phyloP scores from a whole-genome alignment of 2,329 filamentous ascomycete genomes.

The Fusarium newnesense region DNA sequence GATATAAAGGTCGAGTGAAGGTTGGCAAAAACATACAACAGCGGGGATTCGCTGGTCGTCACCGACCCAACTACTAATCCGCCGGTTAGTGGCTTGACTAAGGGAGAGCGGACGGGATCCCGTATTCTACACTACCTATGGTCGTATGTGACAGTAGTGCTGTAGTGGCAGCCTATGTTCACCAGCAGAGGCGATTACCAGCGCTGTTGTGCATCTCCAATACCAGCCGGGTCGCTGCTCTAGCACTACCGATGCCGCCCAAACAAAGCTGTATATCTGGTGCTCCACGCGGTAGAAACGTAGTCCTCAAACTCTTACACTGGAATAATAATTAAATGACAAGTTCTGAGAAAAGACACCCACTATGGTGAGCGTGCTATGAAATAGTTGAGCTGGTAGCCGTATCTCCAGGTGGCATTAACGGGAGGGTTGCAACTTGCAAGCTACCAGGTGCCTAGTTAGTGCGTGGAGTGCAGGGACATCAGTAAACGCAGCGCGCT shows the following conservation, averaged over 20 bases:
- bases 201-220: too few relatives aligned
- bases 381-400: neutral
- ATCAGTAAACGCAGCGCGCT: neutral
- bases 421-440: too few relatives aligned
- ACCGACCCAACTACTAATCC: slow-evolving; percentile 4
- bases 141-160: rapidly evolving
- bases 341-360: neutral
- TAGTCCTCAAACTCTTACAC: rapidly evolving
- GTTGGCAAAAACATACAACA: too few relatives aligned
- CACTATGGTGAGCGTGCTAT: neutral
- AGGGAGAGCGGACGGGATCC: slow-evolving; percentile 2
- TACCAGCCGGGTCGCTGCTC: rapidly evolving
- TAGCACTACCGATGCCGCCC: neutral
- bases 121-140: neutral
- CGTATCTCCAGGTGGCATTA: neutral
- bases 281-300: rapidly evolving
- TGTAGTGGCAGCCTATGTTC: rapidly evolving
- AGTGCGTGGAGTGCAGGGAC: neutral
- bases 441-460: too few relatives aligned
- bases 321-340: rapidly evolving
- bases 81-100: slow-evolving; percentile 1
- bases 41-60: slow-evolving; percentile 3
- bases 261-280: neutral
- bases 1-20: too few relatives aligned
- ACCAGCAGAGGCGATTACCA: rapidly evolving